Evolutionary conservation across 371 early-diverging fungal species (phyloP).

Genomic region (Parasitella parasitica): DNA sequence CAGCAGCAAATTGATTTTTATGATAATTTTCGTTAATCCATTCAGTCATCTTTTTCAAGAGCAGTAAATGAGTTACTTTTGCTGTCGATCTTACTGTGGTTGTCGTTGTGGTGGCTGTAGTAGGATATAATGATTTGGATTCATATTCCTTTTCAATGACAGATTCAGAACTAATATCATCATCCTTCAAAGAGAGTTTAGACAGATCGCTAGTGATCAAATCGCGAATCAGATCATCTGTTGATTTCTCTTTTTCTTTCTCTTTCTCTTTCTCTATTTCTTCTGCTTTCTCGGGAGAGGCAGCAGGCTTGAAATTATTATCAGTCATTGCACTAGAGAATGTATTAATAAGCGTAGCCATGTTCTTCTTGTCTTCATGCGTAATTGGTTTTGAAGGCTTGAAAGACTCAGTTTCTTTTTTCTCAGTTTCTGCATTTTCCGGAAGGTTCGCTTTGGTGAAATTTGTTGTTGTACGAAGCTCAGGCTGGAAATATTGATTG

Average conservation of each 20-base stretch:
- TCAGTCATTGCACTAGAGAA: slow-evolving; percentile 17
- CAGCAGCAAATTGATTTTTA: neutral
- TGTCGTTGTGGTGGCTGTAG: too few relatives aligned
- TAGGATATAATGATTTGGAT: slow-evolving; percentile 15
- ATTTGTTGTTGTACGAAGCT: slow-evolving; percentile 36
- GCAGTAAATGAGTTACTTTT: neutral
- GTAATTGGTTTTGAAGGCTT: slow-evolving; percentile 23
- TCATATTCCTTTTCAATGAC: neutral
- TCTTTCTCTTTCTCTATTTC: neutral
- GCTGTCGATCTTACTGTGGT: too few relatives aligned
- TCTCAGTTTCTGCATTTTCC: slow-evolving; percentile 9
- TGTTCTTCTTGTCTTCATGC: slow-evolving; percentile 34
- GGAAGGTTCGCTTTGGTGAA: slow-evolving; percentile 27
- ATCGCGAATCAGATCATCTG: slow-evolving; percentile 5
- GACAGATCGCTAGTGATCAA: slow-evolving; percentile 20
- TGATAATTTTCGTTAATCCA: slow-evolving; percentile 25
- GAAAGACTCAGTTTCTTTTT: slow-evolving; percentile 20
- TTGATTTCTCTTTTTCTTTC: neutral
- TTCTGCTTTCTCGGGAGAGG: neutral
- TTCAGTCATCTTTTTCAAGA: slow-evolving; percentile 14
- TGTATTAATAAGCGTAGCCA: slow-evolving; percentile 34
- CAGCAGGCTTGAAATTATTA: neutral
- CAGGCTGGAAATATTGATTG: slow-evolving; percentile 26
- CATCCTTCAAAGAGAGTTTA: slow-evolving; percentile 11
- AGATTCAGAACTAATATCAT: neutral